A percentile compares a stretch with the other conserved stretches of the same genome.
Evolutionary conservation across 495 filamentous ascomycete genomes (phyloP).

Genomic region (Penicillium chermesinum): DNA sequence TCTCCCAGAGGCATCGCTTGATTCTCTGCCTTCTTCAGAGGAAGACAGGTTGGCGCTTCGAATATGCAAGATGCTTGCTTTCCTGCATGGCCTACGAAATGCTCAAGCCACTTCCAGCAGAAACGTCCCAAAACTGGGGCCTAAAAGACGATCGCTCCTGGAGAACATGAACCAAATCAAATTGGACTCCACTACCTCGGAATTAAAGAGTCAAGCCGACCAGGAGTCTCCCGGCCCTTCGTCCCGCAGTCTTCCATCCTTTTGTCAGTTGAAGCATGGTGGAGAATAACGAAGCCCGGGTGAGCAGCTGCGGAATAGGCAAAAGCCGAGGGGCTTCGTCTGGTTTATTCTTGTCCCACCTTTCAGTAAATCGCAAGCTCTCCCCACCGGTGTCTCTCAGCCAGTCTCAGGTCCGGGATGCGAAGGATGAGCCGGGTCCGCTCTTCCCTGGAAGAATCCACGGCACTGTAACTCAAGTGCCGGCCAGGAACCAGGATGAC

Average conservation of each 20-base stretch:
- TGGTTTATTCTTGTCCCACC: background rate
- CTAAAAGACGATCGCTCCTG: too few species aligned
- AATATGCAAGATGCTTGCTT: too few species aligned
- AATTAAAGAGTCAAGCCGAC: background rate
- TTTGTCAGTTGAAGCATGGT: background rate
- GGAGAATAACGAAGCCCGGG: background rate
- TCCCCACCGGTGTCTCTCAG: too few species aligned
- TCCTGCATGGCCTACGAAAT: too few species aligned
- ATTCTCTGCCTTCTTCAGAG: too few species aligned
- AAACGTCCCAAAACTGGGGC: too few species aligned
- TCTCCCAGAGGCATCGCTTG: too few species aligned
- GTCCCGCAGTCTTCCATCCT: conserved; percentile 6
- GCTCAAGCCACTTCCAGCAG: too few species aligned
- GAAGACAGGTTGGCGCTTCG: too few species aligned
- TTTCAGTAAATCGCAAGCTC: background rate
- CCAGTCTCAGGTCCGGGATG: background rate
- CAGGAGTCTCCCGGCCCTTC: background rate
- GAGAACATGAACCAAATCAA: too few species aligned
- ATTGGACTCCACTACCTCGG: background rate
- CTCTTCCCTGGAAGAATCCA: conserved; percentile 2
- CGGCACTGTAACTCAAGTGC: conserved; percentile 8
- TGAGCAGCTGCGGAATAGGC: too few species aligned
- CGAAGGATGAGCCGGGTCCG: background rate
- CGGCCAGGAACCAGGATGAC: conserved; percentile 5
- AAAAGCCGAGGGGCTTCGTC: conserved; percentile 7